Conservation (phyloP, 2,329 filamentous ascomycete species). For the Fusarium sp. region DNA sequence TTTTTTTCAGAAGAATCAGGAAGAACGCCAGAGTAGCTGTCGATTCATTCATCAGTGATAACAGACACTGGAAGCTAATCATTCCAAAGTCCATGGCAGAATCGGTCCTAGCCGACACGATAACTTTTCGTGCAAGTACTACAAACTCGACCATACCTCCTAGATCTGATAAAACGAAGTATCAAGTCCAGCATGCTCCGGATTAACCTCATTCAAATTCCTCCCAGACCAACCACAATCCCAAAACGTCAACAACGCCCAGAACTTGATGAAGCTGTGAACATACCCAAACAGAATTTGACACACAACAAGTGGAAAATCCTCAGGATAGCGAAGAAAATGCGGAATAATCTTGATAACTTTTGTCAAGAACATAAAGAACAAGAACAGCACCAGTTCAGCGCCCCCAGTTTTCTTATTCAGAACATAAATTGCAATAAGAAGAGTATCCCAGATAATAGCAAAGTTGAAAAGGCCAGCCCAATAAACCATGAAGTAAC, state of each 20-base stretch:
- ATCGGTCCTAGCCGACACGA: no score
- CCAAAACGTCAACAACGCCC: constrained; percentile 65
- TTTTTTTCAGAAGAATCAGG: no score
- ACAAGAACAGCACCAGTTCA: constrained; percentile 34
- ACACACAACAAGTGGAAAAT: constrained; percentile 62
- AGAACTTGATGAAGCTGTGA: constrained; percentile 70
- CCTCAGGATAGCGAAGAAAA: constrained; percentile 62
- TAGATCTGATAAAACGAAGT: constrained; percentile 13
- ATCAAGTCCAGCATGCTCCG: constrained; percentile 12
- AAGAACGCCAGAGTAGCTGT: no score
- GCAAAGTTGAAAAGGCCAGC: constrained; percentile 68
- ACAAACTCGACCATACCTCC: not conserved
- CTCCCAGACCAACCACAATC: constrained; percentile 55
- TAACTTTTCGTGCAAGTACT: no score
- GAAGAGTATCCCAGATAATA: constrained; percentile 61
- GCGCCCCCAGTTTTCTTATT: not conserved
- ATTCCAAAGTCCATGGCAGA: no score
- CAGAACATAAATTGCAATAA: constrained; percentile 52
- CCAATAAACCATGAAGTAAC: constrained; percentile 67
- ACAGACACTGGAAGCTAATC: no score
- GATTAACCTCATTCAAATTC: constrained; percentile 45
- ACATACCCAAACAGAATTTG: constrained; percentile 68
- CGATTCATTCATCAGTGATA: no score
- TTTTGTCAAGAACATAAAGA: constrained; percentile 69
- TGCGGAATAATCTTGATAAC: constrained; percentile 67